Evolutionary conservation across 495 filamentous ascomycete species (phyloP).

Genomic region (Penicillium paxilli): DNA sequence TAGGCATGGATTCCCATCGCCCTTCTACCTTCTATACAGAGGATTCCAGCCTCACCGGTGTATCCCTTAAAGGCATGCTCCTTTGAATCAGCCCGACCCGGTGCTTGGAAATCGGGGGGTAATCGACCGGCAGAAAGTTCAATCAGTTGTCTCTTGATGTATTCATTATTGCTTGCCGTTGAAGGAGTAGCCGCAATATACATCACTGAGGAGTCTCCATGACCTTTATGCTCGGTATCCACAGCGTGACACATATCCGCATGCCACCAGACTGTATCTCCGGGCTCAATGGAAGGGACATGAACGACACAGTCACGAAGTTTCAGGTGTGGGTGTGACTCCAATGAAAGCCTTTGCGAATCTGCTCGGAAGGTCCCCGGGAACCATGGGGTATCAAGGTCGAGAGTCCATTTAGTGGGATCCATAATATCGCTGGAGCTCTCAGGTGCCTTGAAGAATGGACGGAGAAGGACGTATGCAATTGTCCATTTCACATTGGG

Average conservation of each 20-base stretch:
- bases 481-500: background rate
- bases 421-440: background rate
- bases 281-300: background rate
- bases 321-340: background rate
- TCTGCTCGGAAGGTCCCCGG: background rate
- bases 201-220: background rate
- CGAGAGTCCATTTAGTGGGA: too few species aligned
- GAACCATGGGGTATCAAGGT: too few species aligned
- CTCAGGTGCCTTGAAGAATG: background rate
- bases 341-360: background rate
- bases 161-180: too few species aligned
- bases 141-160: too few species aligned
- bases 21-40: too few species aligned
- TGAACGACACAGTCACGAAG: background rate
- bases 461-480: background rate
- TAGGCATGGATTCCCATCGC: too few species aligned
- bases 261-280: background rate
- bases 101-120: too few species aligned
- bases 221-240: background rate
- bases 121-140: too few species aligned
- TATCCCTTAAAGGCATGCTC: too few species aligned
- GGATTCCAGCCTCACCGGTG: too few species aligned
- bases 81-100: too few species aligned
- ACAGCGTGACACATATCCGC: conserved; percentile 1
- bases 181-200: too few species aligned